Base-by-base conservation (phyloP, 2,329 filamentous ascomycete species). In the Allantophomopsis cytisporea region DNA sequence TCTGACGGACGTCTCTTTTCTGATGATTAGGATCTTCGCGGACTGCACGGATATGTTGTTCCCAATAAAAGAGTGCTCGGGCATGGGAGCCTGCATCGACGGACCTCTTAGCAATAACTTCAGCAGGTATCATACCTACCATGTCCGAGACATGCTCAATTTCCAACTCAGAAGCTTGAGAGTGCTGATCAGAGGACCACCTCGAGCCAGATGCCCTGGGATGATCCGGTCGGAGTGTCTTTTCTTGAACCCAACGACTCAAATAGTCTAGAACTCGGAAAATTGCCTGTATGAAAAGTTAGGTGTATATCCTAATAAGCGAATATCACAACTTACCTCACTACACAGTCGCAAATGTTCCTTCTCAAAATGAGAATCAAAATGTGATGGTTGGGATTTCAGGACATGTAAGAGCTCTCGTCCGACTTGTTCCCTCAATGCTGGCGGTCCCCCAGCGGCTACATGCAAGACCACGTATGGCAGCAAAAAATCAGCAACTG, bases 41-140 rank as follows among this genome's bases (percentile, higher is more conserved):
- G 15, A 51, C 47, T 37, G 77, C 68, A 21, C 80, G 73, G 41
- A 88, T 88, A 54, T 94, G 83, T 50, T 94, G 86, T 59, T 99
- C 91, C 65, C 93, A 83, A 54, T 96, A 85, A 54, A 94, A 95
- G 14, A 98, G 65, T 1, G 93, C 91, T 38, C 91, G 76, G 7
- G 91, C 80, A 55, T 89, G 96, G 7, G 93, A 91, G 43, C 84
- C 85, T 60, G 89, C 96, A 53, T 95, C 84, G n/a, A 94, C 76
- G 8, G 91, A 88, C 47, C 89, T 76, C 47, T 77, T 74, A 6
- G 91, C 87, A 38, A 83, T 75, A n/a, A 81, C 62, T 49, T 83
- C 76, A 4, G 80, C 75, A 0, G 80, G 80, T 40, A 85, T 80
- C 17, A 65, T 64, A n/a, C 66, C 62, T 15, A 95, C 60, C 37